Evolutionary conservation across 192 early-diverging fungal genomes (phyloP).

Genomic region (Rhizophagus sp.): DNA sequence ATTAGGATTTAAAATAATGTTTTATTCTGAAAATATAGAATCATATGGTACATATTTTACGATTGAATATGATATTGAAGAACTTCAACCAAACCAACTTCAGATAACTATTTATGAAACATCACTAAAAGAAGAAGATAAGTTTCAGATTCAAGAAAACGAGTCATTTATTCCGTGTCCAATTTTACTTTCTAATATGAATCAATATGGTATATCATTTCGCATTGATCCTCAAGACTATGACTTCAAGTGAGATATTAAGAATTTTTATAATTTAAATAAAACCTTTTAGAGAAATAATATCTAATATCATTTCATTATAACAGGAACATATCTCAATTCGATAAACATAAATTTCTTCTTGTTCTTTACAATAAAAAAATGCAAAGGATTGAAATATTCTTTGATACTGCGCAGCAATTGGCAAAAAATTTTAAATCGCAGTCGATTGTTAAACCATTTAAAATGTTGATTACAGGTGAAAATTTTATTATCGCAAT

Average conservation of each 20-base stretch:
- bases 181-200: background rate
- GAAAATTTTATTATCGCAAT: background rate
- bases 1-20: background rate
- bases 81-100: background rate
- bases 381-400: background rate
- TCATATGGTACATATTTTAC: background rate
- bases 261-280: too few relatives aligned
- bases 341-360: background rate
- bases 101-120: conserved; percentile 5
- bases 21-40: background rate
- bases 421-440: background rate
- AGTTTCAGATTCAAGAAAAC: too few relatives aligned
- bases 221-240: conserved; percentile 1
- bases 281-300: background rate
- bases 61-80: background rate
- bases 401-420: background rate
- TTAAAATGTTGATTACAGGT: background rate
- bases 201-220: background rate
- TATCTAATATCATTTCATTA: background rate
- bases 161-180: too few relatives aligned
- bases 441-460: too few relatives aligned
- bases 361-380: background rate
- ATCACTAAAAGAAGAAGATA: background rate
- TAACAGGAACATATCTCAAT: background rate
- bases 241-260: background rate